Percentiles rank a stretch among this genome's conserved stretches.
Conservation (phyloP, 2,329 filamentous ascomycete genomes). For the Aspergillus glaucus region DNA sequence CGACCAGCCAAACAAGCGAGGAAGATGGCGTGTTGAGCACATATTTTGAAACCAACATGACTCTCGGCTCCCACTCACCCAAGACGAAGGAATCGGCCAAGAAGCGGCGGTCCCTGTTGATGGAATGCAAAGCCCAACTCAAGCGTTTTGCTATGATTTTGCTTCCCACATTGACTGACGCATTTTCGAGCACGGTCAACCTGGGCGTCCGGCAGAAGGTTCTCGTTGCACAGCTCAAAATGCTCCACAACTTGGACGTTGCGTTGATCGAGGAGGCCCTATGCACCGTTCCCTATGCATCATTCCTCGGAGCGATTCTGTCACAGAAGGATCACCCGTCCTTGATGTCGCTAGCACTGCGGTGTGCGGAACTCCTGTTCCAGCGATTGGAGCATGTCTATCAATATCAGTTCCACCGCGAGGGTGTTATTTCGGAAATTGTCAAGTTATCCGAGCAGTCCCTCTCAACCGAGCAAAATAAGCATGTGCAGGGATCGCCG, state of each 20-base stretch:
- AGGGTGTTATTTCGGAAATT: slow-evolving; percentile 91
- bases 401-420: slow-evolving; percentile 91
- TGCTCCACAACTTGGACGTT: slow-evolving; percentile 90
- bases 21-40: slow-evolving; percentile 42
- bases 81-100: slow-evolving; percentile 56
- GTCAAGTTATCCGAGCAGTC: slow-evolving; percentile 61
- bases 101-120: slow-evolving; percentile 72
- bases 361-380: slow-evolving; percentile 82
- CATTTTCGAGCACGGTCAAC: slow-evolving; percentile 96
- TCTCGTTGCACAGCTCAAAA: slow-evolving; percentile 90
- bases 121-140: slow-evolving; percentile 77
- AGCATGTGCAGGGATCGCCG: slow-evolving; percentile 9
- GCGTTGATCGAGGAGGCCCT: slow-evolving; percentile 79
- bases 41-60: slow-evolving; percentile 43
- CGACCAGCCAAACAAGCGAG: slow-evolving; percentile 49
- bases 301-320: slow-evolving; percentile 87
- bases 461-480: slow-evolving; percentile 19
- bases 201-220: slow-evolving; percentile 92
- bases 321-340: slow-evolving; percentile 90
- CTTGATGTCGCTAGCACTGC: slow-evolving; percentile 77
- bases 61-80: slow-evolving; percentile 27
- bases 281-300: slow-evolving; percentile 85
- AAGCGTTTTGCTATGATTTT: slow-evolving; percentile 89
- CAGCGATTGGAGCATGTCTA: slow-evolving; percentile 81
- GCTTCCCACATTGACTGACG: slow-evolving; percentile 90